These are phyloP conservation scores for Bryum argenteum DNA, from an alignment of 225 moss, liverwort and hornwort genomes.

Conservation along the genomic window DNA sequence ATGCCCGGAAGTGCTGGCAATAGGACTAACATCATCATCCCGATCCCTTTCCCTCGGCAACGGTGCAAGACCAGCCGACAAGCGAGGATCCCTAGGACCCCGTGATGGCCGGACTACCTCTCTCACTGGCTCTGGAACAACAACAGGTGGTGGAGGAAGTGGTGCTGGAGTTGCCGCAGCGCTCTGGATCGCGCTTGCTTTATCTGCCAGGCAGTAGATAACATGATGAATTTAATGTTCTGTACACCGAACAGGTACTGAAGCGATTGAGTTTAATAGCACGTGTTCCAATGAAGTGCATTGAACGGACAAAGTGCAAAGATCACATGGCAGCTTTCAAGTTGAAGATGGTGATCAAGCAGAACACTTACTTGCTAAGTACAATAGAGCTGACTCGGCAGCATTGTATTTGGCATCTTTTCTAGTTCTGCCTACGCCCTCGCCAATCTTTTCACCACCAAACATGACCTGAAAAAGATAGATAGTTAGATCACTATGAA, in stretches of 20 bases:
- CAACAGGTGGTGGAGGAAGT: constrained; percentile 32
- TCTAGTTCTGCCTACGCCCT: constrained; percentile 78
- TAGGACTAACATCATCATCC: constrained; percentile 73
- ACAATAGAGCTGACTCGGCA: constrained; percentile 85
- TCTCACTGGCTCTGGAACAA: constrained; percentile 59
- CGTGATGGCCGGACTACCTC: constrained; percentile 67
- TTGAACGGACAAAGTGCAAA: not conserved
- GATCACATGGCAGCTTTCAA: not conserved
- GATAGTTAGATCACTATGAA: not conserved
- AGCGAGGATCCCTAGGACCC: constrained; percentile 81
- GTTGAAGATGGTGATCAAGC: constrained; percentile 11
- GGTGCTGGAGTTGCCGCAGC: constrained; percentile 26
- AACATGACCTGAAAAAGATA: constrained; percentile 65
- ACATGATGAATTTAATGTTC: not conserved
- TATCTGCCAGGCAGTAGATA: constrained; percentile 35
- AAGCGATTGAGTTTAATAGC: constrained; percentile 4
- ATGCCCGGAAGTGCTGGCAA: constrained; percentile 93
- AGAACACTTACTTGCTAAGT: constrained; percentile 64
- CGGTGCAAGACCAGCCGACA: constrained; percentile 76
- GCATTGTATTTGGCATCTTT: constrained; percentile 88
- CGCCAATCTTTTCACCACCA: constrained; percentile 87
- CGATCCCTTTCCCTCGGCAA: constrained; percentile 56
- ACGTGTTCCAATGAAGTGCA: not conserved
- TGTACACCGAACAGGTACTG: constrained; percentile 5
- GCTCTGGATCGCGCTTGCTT: constrained; percentile 24